Conservation (phyloP, 345 rosid species). For the Jatropha curcas region DNA sequence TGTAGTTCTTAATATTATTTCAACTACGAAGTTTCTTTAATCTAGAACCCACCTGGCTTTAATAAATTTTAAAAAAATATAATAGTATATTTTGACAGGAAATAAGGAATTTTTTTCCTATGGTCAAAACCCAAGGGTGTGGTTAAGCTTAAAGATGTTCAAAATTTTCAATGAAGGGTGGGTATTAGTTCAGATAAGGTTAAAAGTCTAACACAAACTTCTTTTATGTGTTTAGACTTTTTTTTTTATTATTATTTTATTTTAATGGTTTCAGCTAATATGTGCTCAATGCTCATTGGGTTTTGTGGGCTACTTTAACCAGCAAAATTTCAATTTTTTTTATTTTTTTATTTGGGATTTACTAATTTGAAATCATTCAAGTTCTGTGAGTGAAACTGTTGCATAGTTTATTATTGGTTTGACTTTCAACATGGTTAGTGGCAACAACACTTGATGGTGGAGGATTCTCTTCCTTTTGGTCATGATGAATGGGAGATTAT, state of each 20-base stretch:
- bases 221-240: slow-evolving; percentile 1
- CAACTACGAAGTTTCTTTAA: too few species aligned
- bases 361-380: background rate
- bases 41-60: too few species aligned
- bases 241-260: background rate
- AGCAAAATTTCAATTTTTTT: background rate
- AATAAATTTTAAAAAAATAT: too few species aligned
- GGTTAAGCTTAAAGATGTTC: background rate
- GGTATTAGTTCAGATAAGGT: slow-evolving; percentile 24
- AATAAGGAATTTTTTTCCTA: too few species aligned
- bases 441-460: slow-evolving; percentile 10
- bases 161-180: slow-evolving; percentile 17
- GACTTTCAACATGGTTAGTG: slow-evolving; percentile 11
- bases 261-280: background rate
- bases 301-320: too few species aligned
- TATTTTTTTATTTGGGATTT: background rate
- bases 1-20: too few species aligned
- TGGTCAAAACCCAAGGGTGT: background rate
- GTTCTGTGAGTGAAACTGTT: background rate
- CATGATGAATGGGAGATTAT: background rate
- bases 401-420: slow-evolving; percentile 5
- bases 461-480: background rate
- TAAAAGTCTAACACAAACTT: slow-evolving; percentile 16
- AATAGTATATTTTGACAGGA: background rate
- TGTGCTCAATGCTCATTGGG: background rate